Conservation (phyloP, 257 asterid species). For the Capsicum rhomboideum region DNA sequence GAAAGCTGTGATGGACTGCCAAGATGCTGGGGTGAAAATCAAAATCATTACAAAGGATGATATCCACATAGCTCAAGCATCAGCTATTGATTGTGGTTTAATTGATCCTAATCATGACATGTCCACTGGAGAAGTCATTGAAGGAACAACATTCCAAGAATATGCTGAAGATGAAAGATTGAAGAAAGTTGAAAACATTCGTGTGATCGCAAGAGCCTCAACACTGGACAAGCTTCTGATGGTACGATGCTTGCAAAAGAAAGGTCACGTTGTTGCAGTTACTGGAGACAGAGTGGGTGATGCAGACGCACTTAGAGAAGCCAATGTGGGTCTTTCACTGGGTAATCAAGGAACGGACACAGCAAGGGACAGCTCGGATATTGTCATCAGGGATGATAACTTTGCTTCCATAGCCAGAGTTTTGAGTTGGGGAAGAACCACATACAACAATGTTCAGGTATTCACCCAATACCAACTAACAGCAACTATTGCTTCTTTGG, state of each 20-base stretch:
- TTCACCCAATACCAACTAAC: conserved; percentile 81
- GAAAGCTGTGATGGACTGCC: conserved; percentile 42
- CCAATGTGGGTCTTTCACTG: conserved; percentile 54
- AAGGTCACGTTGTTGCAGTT: conserved; percentile 71
- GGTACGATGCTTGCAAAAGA: conserved; percentile 42
- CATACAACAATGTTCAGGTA: conserved; percentile 56
- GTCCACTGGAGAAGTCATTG: conserved; percentile 28
- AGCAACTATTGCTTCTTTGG: conserved; percentile 51
- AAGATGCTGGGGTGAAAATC: conserved; percentile 45
- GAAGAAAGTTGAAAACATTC: conserved; percentile 25
- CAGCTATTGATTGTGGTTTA: conserved; percentile 62
- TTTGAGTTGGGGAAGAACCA: conserved; percentile 65
- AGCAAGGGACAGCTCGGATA: conserved; percentile 64
- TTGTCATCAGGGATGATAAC: conserved; percentile 56
- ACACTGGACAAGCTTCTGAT: conserved; percentile 43
- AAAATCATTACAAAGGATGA: conserved; percentile 62
- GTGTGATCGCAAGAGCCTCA: conserved; percentile 63
- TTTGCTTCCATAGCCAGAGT: conserved; percentile 46
- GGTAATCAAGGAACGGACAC: conserved; percentile 59
- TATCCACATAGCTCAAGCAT: conserved; percentile 50
- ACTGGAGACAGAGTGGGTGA: conserved; percentile 56
- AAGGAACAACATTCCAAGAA: conserved; percentile 41
- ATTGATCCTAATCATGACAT: conserved; percentile 16
- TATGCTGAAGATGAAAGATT: conserved; percentile 29
- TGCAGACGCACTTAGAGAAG: conserved; percentile 53